Base-by-base conservation (phyloP, 2,329 filamentous ascomycete genomes). In the Penicillium sp. region DNA sequence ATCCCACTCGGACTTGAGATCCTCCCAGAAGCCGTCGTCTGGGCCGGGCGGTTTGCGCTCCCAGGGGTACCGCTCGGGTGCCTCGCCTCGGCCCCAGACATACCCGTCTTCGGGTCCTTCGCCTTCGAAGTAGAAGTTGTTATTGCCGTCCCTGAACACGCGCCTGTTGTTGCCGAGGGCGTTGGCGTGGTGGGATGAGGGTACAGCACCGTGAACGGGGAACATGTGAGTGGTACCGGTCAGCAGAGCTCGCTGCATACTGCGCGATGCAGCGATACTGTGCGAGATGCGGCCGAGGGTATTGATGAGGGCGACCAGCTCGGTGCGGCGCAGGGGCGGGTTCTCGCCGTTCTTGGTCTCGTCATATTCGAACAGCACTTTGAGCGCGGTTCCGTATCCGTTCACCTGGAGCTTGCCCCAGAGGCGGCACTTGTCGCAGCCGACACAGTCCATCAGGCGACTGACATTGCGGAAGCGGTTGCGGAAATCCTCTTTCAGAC, bases 331-430 rank as follows among this genome's bases (percentile, higher is more conserved):
- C 21, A 97, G 83, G 15, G 84, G 80, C 0, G 91, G 92, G 67
- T 86, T 86, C 58, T 85, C 83, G 25, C 81, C 81, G 29, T 80
- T 81, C 67, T 86, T 82, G 7, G 79, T 83, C 62, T 88, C 83
- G 64, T 96, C 92, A 62, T 92, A 94, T 75, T 99, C 94, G 69
- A 99, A 99, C 1, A 99, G 83, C 5, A 99, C 89, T 78, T 99
- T 99, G 62, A 99, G 80, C 0, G 94, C 94, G 0, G 94, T 91
- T 50, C 94, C 94, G 72, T 97, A 97, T 2, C 94, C 94, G 13
- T 90, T 90, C 0, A 92, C 96, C 78, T 99, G 94, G 38, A 99
- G 79, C 78, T 99, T 99, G 49, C 94, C 94, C 94, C 94, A 99
- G 2, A 99, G 86, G 9, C 94, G 87, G 77, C 94, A 99, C 79